Evolutionary conservation across 1,284 basidiomycete genomes (phyloP).

Genomic region (Marasmius oreades): DNA sequence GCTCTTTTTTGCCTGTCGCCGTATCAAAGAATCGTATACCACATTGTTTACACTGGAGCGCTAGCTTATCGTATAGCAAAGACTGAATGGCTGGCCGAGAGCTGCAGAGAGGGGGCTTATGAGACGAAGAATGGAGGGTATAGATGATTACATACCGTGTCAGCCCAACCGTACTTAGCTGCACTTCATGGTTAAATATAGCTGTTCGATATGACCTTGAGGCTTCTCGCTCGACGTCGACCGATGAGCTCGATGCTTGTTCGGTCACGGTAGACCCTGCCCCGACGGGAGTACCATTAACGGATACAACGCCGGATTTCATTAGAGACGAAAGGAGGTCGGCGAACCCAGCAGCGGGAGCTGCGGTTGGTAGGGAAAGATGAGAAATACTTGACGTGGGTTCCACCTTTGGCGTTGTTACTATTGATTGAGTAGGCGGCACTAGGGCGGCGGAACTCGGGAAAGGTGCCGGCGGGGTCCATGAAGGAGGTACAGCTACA

Average conservation of each 20-base stretch:
- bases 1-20: conserved; percentile 65
- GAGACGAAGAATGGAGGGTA: neutral
- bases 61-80: conserved; percentile 73
- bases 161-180: conserved; percentile 70
- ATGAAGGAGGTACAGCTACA: conserved; percentile 17
- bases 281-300: conserved; percentile 47
- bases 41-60: conserved; percentile 92
- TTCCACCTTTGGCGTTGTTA: conserved; percentile 7
- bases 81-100: conserved; percentile 58
- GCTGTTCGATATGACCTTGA: conserved; percentile 63
- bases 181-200: conserved; percentile 68
- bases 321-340: conserved; percentile 63
- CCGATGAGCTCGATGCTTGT: conserved; percentile 31
- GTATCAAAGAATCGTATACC: conserved; percentile 83
- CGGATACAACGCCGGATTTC: conserved; percentile 71
- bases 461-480: conserved; percentile 19
- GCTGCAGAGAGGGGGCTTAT: conserved; percentile 33
- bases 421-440: conserved; percentile 1
- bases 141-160: conserved; percentile 49
- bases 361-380: conserved; percentile 25
- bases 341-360: conserved; percentile 43
- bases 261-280: conserved; percentile 41
- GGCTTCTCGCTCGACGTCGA: conserved; percentile 46
- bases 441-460: conserved; percentile 16
- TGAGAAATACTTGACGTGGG: conserved; percentile 27